phyloP scores from a whole-genome alignment of 75 land plant species.

The Cryptomeria japonica region DNA sequence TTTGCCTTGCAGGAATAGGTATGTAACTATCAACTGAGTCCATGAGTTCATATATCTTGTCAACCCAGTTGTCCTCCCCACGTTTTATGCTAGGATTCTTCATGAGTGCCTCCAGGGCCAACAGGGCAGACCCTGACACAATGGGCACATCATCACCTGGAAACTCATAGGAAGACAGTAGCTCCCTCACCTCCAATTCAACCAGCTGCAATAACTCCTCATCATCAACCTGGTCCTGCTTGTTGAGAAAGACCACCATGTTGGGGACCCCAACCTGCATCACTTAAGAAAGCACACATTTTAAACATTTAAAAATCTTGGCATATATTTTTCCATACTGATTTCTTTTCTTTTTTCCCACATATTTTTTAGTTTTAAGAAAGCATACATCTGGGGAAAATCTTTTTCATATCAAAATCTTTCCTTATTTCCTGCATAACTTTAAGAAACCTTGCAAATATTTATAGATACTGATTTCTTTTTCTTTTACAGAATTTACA shows the following conservation, averaged over 20 bases:
- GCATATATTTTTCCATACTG: background rate
- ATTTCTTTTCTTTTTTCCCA: background rate
- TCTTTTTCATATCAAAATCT: too few relatives aligned
- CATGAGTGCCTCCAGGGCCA: slow-evolving; percentile 81
- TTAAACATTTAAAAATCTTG: background rate
- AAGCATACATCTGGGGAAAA: too few relatives aligned
- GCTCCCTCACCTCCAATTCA: slow-evolving; percentile 90
- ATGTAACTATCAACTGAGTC: slow-evolving; percentile 87
- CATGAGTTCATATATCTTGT: slow-evolving; percentile 86
- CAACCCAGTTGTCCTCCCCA: slow-evolving; percentile 87
- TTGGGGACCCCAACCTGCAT: slow-evolving; percentile 91
- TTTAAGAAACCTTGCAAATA: too few relatives aligned
- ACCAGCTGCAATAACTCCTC: slow-evolving; percentile 85
- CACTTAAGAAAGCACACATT: background rate
- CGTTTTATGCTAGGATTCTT: slow-evolving; percentile 61
- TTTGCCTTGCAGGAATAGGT: slow-evolving; percentile 78
- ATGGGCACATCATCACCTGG: slow-evolving; percentile 97
- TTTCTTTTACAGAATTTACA: too few relatives aligned
- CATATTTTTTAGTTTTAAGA: too few relatives aligned
- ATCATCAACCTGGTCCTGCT: slow-evolving; percentile 84
- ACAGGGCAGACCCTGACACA: slow-evolving; percentile 80
- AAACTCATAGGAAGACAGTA: slow-evolving; percentile 82
- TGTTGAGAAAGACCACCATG: slow-evolving; percentile 89
- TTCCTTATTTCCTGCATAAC: too few relatives aligned
- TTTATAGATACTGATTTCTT: too few relatives aligned